A percentile compares a stretch with the other conserved stretches of the same genome.
phyloP scores from a whole-genome alignment of 306 rosid species.

The Cucurbita pepo region DNA sequence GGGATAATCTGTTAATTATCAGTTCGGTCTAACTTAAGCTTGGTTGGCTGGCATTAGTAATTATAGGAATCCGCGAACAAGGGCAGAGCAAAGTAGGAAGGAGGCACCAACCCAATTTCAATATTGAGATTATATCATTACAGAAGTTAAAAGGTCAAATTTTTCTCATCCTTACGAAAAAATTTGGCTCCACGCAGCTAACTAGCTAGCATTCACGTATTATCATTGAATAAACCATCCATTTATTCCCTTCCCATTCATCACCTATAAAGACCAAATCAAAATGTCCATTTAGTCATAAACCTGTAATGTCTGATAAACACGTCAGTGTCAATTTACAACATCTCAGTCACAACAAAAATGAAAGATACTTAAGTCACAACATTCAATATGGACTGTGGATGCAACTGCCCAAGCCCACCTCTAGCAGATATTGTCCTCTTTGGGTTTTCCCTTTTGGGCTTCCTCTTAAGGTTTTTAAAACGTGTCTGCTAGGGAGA shows the following conservation, averaged over 20 bases:
- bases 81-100: not conserved
- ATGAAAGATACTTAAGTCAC: not conserved
- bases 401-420: too few species aligned
- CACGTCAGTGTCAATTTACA: not conserved
- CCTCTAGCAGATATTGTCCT: too few species aligned
- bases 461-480: too few species aligned
- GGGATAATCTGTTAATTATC: not conserved
- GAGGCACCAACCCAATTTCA: not conserved
- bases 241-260: not conserved
- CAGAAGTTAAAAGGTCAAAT: not conserved
- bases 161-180: not conserved
- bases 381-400: not conserved
- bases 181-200: not conserved
- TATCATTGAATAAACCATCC: not conserved
- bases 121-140: not conserved
- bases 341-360: not conserved
- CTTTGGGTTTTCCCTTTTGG: too few species aligned
- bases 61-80: not conserved
- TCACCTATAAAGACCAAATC: not conserved
- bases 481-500: too few species aligned
- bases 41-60: not conserved
- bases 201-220: not conserved
- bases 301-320: not conserved
- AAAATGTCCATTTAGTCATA: not conserved
- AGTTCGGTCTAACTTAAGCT: not conserved